Evolutionary conservation across 75 land plant genomes (phyloP), one percentile per base, ranked within the genome.

Genomic region (Pinus albicaulis): DNA sequence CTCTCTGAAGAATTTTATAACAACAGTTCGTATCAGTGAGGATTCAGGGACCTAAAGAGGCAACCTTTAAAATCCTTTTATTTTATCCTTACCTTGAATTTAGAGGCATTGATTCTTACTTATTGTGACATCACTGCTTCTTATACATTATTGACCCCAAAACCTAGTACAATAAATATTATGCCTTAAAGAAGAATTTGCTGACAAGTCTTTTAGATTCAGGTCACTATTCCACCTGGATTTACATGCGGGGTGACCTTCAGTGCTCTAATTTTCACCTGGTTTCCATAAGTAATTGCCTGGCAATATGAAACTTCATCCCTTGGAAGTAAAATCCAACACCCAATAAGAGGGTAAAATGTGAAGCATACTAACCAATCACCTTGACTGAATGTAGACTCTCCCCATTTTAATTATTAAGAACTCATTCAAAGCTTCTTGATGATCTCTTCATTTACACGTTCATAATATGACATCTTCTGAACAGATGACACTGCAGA

Each of bases 401-500:
- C 23, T 2, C 41, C 1, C 3, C 41, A n/a, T 17, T 0, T 20
- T n/a, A 20, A 16, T 15, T 38, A 68, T 11, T 68, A 20, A 20
- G 22, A 0, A 66, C 36, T 12, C 38, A 15, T 66, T 76, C 73
- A 88, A 16, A 82, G 83, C 73, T 83, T 85, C 73, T 81, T 89
- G 7, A 74, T 38, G 41, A 89, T 86, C 75, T 89, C 91, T 74
- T 83, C 86, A 76, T 68, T 76, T 13, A 74, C 84, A 28, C 89
- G 86, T 55, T 80, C 73, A 76, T 84, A 90, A 74, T 90, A 90
- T 2, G 89, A 87, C 92, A 90, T 86, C 74, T 89, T 79, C 71
- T 74, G 83, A 26, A 90, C 61, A 14, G 83, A 80, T 25, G 24
- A 34, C 1, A 77, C 16, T 31, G 92, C 89, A 65, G 81, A 85